Conservation (phyloP, 73 alveolate species). For the Paramecium tetraurelia region DNA sequence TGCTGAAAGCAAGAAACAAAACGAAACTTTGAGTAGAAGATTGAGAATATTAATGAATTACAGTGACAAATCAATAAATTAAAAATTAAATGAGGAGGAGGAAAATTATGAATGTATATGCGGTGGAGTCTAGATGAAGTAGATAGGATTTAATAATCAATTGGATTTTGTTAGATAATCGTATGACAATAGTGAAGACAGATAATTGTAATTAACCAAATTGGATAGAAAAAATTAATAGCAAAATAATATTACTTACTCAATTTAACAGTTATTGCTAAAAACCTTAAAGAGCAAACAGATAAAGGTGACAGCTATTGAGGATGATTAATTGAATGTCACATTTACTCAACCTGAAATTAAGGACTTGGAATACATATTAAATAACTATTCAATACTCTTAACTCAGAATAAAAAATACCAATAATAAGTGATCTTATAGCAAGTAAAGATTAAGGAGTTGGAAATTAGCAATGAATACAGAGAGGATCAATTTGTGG, state of each 20-base stretch:
- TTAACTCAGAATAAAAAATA: not conserved
- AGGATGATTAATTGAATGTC: not conserved
- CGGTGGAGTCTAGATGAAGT: not conserved
- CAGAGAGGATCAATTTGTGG: not conserved
- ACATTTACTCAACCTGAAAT: not conserved
- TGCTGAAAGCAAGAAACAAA: not conserved
- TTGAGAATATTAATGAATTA: not conserved
- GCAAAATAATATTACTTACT: not conserved
- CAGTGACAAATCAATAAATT: not conserved
- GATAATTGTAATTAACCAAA: not conserved
- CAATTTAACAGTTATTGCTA: not conserved
- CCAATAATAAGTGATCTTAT: not conserved
- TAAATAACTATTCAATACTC: not conserved
- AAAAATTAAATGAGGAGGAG: not conserved
- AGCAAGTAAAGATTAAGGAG: not conserved
- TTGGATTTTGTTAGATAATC: not conserved
- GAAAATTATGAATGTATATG: slow-evolving; percentile 17
- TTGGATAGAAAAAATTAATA: not conserved
- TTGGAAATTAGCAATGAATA: not conserved
- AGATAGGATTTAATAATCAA: not conserved
- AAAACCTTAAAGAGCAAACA: not conserved
- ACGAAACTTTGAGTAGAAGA: not conserved
- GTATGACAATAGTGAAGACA: not conserved
- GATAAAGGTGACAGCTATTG: not conserved
- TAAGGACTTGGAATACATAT: not conserved